Conservation (phyloP, 345 rosid genomes). For the Pistacia vera region DNA sequence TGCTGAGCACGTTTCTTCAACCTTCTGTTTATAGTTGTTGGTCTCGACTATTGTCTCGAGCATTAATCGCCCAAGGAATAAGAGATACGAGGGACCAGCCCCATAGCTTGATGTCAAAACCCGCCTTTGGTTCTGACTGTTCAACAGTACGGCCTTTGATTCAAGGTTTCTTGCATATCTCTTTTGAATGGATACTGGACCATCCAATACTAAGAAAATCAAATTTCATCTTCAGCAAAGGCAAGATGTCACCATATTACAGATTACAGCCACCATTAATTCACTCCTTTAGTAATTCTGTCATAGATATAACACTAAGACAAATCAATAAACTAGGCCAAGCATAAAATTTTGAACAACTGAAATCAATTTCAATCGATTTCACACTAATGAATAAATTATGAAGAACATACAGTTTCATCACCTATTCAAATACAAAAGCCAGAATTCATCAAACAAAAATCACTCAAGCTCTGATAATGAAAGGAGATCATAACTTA, state of each 20-base stretch:
- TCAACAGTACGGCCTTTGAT: slow-evolving; percentile 33
- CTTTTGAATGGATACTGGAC: slow-evolving; percentile 36
- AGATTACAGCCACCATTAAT: slow-evolving; percentile 12
- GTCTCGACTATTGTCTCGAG: slow-evolving; percentile 36
- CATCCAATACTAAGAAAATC: slow-evolving; percentile 45
- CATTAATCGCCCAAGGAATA: slow-evolving; percentile 49
- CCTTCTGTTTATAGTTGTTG: slow-evolving; percentile 66
- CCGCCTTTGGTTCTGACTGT: slow-evolving; percentile 37
- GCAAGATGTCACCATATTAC: slow-evolving; percentile 14
- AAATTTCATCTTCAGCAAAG: slow-evolving; percentile 43
- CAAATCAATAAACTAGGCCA: not conserved
- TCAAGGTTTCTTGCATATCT: slow-evolving; percentile 40
- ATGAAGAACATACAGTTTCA: not conserved
- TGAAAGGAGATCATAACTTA: too few species aligned
- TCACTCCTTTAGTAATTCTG: slow-evolving; percentile 4
- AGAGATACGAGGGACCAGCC: slow-evolving; percentile 64
- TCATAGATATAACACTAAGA: not conserved
- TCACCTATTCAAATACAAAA: not conserved
- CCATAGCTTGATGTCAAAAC: slow-evolving; percentile 51
- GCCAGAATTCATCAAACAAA: too few species aligned
- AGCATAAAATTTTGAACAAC: not conserved
- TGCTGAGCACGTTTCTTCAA: slow-evolving; percentile 53
- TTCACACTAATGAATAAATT: not conserved
- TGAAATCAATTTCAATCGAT: not conserved
- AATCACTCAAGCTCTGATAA: too few species aligned